A percentile compares a stretch with the other conserved stretches of the same genome.
Conservation (phyloP, 2,329 filamentous ascomycete species). For the Elsinoe australis region DNA sequence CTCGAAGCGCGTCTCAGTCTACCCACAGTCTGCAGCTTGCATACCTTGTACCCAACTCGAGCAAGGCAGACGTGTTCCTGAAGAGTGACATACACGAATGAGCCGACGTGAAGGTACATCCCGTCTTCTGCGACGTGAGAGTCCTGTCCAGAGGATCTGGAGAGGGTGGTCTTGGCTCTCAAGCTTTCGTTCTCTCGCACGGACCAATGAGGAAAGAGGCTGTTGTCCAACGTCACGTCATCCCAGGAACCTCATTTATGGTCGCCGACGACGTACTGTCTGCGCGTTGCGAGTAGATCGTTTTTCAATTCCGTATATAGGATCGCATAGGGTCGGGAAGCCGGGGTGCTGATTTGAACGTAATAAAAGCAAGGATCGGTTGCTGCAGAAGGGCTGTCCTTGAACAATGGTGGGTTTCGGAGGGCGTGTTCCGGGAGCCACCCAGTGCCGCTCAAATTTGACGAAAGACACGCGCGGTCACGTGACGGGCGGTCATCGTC, state of each 20-base stretch:
- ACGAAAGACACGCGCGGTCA: slow-evolving; percentile 3
- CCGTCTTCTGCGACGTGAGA: too few species aligned
- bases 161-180: not conserved
- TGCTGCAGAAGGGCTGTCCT: not conserved
- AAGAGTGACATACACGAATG: too few species aligned
- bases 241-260: not conserved
- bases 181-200: slow-evolving; percentile 1
- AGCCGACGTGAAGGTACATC: too few species aligned
- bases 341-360: not conserved
- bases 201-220: slow-evolving; percentile 1
- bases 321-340: too few species aligned
- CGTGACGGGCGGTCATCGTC: not conserved
- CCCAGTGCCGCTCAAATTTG: not conserved
- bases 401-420: slow-evolving; percentile 7
- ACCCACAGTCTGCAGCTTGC: too few species aligned
- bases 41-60: too few species aligned
- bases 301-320: not conserved
- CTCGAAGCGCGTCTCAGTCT: too few species aligned
- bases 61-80: too few species aligned
- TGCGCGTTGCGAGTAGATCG: not conserved
- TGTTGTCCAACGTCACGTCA: slow-evolving; percentile 5
- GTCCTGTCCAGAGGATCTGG: too few species aligned
- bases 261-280: not conserved
- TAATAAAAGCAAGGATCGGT: not conserved
- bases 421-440: slow-evolving; percentile 5